A percentile compares a stretch with the other conserved stretches of the same genome.
Evolutionary conservation across 371 early-diverging fungal genomes (phyloP).

Genomic region (Capillidium rhysosporum): DNA sequence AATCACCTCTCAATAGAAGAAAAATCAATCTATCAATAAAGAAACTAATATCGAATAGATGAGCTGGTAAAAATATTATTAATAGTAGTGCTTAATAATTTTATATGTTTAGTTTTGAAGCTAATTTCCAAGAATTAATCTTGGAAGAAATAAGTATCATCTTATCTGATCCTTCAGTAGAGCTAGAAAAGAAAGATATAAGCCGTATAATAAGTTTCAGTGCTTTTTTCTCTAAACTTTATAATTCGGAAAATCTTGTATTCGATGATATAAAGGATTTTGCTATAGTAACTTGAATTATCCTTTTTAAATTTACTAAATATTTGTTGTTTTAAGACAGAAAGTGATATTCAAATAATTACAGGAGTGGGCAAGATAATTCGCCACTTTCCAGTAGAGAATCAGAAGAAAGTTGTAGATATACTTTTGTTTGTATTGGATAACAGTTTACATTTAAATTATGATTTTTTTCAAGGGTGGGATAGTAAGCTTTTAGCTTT

Average conservation of each 20-base stretch:
- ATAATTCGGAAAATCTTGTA: background rate
- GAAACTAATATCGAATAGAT: too few relatives aligned
- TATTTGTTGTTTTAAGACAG: background rate
- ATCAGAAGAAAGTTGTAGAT: background rate
- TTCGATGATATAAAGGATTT: background rate
- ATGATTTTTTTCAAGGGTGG: background rate
- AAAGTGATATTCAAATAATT: slow-evolving; percentile 1
- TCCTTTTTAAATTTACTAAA: too few relatives aligned
- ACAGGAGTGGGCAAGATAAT: background rate
- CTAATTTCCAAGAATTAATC: background rate
- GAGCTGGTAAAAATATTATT: too few relatives aligned
- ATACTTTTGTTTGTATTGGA: background rate
- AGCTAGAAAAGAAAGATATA: background rate
- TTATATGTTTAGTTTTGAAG: background rate
- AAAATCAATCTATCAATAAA: too few relatives aligned
- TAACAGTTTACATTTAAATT: background rate
- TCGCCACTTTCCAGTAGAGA: background rate
- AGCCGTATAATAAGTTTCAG: background rate
- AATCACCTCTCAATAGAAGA: too few relatives aligned
- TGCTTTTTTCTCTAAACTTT: background rate
- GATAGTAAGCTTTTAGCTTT: background rate
- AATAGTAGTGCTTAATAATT: too few relatives aligned
- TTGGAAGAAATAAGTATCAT: slow-evolving; percentile 1
- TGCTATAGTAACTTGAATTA: background rate
- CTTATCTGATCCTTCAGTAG: background rate